Conservation (phyloP, 495 filamentous ascomycete species). For the Neurospora sublineolata region DNA sequence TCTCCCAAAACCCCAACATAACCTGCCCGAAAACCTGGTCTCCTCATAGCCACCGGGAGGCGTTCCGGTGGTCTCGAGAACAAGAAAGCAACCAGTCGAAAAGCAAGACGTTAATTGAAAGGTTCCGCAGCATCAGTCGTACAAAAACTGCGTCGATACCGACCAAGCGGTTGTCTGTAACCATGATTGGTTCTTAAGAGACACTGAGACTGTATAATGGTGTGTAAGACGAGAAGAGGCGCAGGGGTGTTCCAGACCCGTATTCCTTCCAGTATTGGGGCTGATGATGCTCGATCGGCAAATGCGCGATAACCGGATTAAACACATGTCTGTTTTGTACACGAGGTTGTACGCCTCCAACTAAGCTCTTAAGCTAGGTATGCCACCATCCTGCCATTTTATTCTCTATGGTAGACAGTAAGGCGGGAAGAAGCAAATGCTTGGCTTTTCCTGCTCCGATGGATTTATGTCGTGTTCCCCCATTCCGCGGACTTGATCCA, state of each 20-base stretch:
- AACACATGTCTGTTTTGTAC: not conserved
- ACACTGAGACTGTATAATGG: not conserved
- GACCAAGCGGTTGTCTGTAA: not conserved
- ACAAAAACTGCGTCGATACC: not conserved
- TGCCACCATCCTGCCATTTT: too few relatives aligned
- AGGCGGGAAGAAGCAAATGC: not conserved
- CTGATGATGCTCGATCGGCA: not conserved
- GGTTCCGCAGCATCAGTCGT: not conserved
- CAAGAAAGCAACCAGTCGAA: not conserved
- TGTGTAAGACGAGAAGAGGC: not conserved
- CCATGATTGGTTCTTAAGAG: not conserved
- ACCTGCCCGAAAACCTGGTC: too few relatives aligned
- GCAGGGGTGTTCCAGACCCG: not conserved
- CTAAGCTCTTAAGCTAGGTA: too few relatives aligned
- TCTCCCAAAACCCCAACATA: not conserved
- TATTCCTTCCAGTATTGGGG: not conserved
- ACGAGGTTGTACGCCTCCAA: not conserved
- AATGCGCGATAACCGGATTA: not conserved
- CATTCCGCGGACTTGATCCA: not conserved
- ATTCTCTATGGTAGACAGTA: too few relatives aligned
- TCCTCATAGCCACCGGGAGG: not conserved
- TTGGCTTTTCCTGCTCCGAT: not conserved
- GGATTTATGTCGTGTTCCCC: not conserved
- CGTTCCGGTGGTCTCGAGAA: not conserved
- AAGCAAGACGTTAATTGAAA: not conserved